Conservation (phyloP, 2,329 filamentous ascomycete genomes). For the Coniella vitis region DNA sequence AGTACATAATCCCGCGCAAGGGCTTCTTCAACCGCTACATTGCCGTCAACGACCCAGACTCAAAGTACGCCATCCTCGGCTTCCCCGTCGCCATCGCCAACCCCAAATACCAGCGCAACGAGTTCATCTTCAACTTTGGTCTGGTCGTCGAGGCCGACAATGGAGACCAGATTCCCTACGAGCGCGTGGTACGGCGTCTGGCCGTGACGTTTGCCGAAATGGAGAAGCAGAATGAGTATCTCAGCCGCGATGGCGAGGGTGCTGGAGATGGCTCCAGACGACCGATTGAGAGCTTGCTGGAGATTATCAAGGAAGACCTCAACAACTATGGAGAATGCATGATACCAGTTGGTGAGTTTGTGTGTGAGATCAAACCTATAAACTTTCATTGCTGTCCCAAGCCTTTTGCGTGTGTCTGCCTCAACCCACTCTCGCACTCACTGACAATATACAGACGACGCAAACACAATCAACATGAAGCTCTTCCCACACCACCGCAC, state of each 20-base stretch:
- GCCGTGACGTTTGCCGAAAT: constrained; percentile 80
- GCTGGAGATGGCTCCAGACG: constrained; percentile 45
- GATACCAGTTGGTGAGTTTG: constrained; percentile 77
- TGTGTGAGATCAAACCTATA: no score
- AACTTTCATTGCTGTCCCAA: not conserved
- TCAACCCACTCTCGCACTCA: constrained; percentile 4
- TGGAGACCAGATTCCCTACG: constrained; percentile 69
- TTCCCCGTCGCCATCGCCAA: constrained; percentile 84
- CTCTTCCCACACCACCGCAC: constrained; percentile 77
- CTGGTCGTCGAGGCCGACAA: constrained; percentile 55
- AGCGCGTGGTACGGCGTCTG: constrained; percentile 77
- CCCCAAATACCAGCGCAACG: constrained; percentile 78
- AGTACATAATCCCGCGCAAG: constrained; percentile 91
- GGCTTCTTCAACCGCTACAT: constrained; percentile 91
- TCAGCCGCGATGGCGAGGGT: constrained; percentile 53
- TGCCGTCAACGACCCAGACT: constrained; percentile 65
- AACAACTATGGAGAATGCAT: constrained; percentile 98
- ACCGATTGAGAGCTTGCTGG: constrained; percentile 76
- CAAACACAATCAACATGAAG: constrained; percentile 94
- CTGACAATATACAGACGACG: constrained; percentile 56
- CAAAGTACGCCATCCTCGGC: constrained; percentile 71
- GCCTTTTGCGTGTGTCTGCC: not conserved
- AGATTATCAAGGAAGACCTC: constrained; percentile 74
- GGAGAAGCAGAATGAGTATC: constrained; percentile 83
- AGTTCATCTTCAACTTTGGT: constrained; percentile 98